Evolutionary conservation across 2,329 filamentous ascomycete genomes (phyloP).

Genomic region (Hypoxylon sp.): DNA sequence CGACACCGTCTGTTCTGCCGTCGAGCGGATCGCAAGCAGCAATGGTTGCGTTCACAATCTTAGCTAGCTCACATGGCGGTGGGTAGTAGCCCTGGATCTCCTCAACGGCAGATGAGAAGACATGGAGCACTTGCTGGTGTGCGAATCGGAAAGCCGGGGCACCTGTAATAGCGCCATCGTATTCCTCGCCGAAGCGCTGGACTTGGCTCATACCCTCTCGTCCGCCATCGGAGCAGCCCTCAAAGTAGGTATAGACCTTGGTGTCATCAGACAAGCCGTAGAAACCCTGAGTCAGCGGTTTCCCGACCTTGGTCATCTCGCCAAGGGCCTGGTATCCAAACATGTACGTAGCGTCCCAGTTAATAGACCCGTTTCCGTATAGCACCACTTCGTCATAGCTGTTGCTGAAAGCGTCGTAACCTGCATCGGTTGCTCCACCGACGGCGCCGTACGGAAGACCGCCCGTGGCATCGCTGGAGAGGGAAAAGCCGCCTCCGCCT

Average conservation of each 20-base stretch:
- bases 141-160: constrained; percentile 63
- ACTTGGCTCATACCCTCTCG: constrained; percentile 65
- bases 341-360: constrained; percentile 65
- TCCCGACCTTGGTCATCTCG: constrained; percentile 66
- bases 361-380: constrained; percentile 65
- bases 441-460: constrained; percentile 61
- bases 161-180: constrained; percentile 62
- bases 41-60: constrained; percentile 69
- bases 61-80: constrained; percentile 62
- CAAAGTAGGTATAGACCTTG: constrained; percentile 67
- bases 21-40: constrained; percentile 68
- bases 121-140: constrained; percentile 61
- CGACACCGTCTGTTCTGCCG: constrained; percentile 68
- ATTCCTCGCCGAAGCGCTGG: constrained; percentile 59
- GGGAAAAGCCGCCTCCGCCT: constrained; percentile 62
- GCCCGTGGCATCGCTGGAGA: constrained; percentile 57
- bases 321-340: constrained; percentile 67
- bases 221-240: constrained; percentile 64
- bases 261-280: constrained; percentile 51
- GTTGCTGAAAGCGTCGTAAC: constrained; percentile 60
- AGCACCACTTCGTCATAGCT: constrained; percentile 59
- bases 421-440: constrained; percentile 60
- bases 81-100: constrained; percentile 60
- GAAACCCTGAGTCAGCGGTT: constrained; percentile 59
- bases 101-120: constrained; percentile 58